These are phyloP conservation scores for Xylaria cubensis DNA, from an alignment of 495 filamentous ascomycete species.

Conservation along the genomic window DNA sequence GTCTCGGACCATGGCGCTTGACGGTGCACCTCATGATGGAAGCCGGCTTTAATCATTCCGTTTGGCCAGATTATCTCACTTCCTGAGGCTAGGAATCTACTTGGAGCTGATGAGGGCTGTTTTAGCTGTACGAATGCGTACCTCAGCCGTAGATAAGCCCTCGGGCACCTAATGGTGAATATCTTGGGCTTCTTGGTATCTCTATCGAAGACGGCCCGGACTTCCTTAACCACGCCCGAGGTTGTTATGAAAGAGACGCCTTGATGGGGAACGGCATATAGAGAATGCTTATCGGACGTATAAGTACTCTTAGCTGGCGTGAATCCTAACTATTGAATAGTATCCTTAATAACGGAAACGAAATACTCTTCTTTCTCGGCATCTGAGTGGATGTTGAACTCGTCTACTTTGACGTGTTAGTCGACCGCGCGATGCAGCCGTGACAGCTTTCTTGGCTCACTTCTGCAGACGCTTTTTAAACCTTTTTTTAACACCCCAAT, in stretches of 20 bases:
- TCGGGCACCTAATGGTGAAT: slow-evolving; percentile 86
- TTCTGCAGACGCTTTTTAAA: too few species aligned
- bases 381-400: too few species aligned
- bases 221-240: slow-evolving; percentile 72
- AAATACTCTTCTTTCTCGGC: too few species aligned
- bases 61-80: slow-evolving; percentile 78
- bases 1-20: slow-evolving; percentile 85
- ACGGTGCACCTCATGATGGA: slow-evolving; percentile 76
- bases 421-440: too few species aligned
- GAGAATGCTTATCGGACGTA: slow-evolving; percentile 42
- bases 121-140: slow-evolving; percentile 82
- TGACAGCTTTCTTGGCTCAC: too few species aligned
- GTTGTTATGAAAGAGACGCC: slow-evolving; percentile 74
- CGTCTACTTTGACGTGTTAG: too few species aligned
- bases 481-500: too few species aligned
- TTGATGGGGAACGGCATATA: slow-evolving; percentile 84
- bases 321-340: too few species aligned
- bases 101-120: slow-evolving; percentile 73
- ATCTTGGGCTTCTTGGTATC: slow-evolving; percentile 84
- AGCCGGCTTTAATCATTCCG: slow-evolving; percentile 84
- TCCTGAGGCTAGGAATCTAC: slow-evolving; percentile 84
- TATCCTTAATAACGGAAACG: too few species aligned
- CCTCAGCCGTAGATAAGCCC: slow-evolving; percentile 75
- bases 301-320: too few species aligned
- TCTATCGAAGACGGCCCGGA: slow-evolving; percentile 69